Base-by-base conservation (phyloP, 345 rosid species). In the Pistacia integerrima region DNA sequence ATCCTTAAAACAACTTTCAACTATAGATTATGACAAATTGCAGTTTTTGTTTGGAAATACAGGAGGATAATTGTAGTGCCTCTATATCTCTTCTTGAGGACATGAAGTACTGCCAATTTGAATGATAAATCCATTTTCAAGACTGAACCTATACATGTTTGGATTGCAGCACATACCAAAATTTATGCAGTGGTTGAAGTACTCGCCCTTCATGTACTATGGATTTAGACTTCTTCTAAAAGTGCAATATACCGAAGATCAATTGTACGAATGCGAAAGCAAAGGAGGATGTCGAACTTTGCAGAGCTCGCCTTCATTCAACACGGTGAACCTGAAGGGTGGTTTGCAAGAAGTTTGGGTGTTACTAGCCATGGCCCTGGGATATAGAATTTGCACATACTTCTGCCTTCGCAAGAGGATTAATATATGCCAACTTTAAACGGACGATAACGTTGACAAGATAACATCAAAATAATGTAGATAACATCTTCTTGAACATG, bases 311-410 rank as follows among this genome's bases (percentile, higher is more conserved):
- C 94, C 97, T 4, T 89, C 97, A 0, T 94, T 95, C 46, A 92
- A 90, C 83, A 89, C 90, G 0, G 91, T 95, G 48, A 88, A 89
- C 88, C 80, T 93, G 81, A 81, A 84, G 12, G 97, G 96, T 28
- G 98, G 99, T 5, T 69, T 91, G 63, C 90, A 93, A 72, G 99
- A 93, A 82, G 96, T 92, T n/a, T 92, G 98, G 98, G 78, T 90
- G 82, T 81, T 95, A 25, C 74, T 93, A 3, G 94, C 88, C 80
- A 92, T 95, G 98, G 93, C 99, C 8, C 38, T 93, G 5, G 84
- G 88, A 33, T 93, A 89, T 81, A 85, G 96, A 8, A 70, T 91
- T 2, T 74, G 86, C 56, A 91, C 99, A 35, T 94, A 91, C 79
- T 73, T 88, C 65, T 93, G 90, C 83, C 94, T 93, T 58, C 85